phyloP scores from a whole-genome alignment of 2,329 filamentous ascomycete genomes.

The Venturia oleaginea region DNA sequence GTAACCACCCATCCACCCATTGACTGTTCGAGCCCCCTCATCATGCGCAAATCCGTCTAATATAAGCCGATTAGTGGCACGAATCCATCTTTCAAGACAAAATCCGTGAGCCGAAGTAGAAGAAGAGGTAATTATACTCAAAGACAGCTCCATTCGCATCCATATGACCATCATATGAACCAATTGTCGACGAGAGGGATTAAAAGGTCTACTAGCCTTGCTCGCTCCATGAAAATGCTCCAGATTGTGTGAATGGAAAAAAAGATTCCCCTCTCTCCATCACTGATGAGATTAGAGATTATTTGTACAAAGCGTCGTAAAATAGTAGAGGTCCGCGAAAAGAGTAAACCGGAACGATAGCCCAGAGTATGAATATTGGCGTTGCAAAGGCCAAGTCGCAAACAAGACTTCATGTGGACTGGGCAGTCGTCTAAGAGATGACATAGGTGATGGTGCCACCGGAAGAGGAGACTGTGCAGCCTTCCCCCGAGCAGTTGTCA shows the following conservation, averaged over 20 bases:
- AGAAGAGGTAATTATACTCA: not conserved
- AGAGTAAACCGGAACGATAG: not conserved
- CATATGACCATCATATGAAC: not conserved
- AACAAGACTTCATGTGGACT: not conserved
- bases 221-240: not conserved
- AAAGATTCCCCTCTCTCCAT: not conserved
- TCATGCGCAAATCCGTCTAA: not conserved
- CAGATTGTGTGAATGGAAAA: not conserved
- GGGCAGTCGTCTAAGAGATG: conserved; percentile 6
- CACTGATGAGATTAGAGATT: conserved; percentile 1
- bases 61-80: not conserved
- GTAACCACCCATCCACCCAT: not conserved
- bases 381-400: not conserved
- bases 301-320: not conserved
- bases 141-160: not conserved
- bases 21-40: not conserved
- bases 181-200: not conserved
- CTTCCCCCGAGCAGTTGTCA: conserved; percentile 43
- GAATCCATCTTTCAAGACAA: not conserved
- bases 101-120: not conserved
- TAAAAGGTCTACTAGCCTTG: not conserved
- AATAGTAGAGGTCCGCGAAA: not conserved
- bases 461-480: conserved; percentile 59
- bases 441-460: conserved; percentile 9
- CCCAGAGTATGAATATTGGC: not conserved